Evolutionary conservation across 1,284 basidiomycete species (phyloP).

Genomic region (Meira nashicola): DNA sequence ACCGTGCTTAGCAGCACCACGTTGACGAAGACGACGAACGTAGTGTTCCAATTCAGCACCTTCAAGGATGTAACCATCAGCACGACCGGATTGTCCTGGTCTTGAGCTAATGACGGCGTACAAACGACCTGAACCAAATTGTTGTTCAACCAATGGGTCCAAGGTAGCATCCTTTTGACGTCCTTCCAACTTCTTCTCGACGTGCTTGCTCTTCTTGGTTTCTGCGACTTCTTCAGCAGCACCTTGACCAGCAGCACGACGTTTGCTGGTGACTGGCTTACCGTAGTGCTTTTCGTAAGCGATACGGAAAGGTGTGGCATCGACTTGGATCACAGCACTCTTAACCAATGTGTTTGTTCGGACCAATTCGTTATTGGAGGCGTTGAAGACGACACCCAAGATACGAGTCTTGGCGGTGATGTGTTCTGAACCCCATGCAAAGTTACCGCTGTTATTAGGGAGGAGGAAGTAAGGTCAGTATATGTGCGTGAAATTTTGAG

Average conservation of each 20-base stretch:
- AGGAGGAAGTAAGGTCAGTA: not conserved
- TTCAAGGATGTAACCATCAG: slow-evolving; percentile 53
- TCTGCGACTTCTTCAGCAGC: slow-evolving; percentile 30
- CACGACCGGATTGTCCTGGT: slow-evolving; percentile 49
- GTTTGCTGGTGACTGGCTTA: slow-evolving; percentile 50
- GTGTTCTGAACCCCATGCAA: slow-evolving; percentile 53
- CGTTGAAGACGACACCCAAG: slow-evolving; percentile 53
- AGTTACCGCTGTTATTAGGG: slow-evolving; percentile 40
- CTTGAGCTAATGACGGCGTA: slow-evolving; percentile 50
- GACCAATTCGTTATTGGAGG: slow-evolving; percentile 53
- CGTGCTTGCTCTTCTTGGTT: slow-evolving; percentile 42
- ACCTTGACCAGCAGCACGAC: slow-evolving; percentile 42
- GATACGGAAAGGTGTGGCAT: slow-evolving; percentile 52
- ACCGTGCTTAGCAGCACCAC: slow-evolving; percentile 12
- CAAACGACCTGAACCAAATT: slow-evolving; percentile 51
- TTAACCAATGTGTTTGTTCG: slow-evolving; percentile 54
- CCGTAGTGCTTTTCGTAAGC: slow-evolving; percentile 54
- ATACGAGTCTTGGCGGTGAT: slow-evolving; percentile 53
- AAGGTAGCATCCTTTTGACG: slow-evolving; percentile 47
- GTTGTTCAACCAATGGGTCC: slow-evolving; percentile 51
- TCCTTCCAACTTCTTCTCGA: slow-evolving; percentile 41
- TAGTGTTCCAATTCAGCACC: slow-evolving; percentile 52
- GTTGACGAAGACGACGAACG: slow-evolving; percentile 43
- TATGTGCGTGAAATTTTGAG: not conserved
- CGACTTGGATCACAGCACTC: slow-evolving; percentile 51